Evolutionary conservation across 768 basidiomycete species (phyloP).

Genomic region (Sarcomyxa edulis): DNA sequence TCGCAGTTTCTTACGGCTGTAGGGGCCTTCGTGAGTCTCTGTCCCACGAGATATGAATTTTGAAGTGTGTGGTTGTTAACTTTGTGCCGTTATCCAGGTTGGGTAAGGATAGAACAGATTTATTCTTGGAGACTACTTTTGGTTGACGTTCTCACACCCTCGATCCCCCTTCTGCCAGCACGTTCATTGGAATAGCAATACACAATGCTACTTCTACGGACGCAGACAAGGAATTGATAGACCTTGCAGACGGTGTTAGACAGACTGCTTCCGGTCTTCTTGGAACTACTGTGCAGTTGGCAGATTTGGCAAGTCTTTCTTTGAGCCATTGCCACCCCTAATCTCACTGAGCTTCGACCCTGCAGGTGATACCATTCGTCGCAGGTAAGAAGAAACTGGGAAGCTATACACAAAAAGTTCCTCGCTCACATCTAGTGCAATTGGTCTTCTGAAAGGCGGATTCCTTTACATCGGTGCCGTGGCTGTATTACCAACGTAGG

Average conservation of each 20-base stretch:
- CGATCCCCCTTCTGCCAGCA: constrained; percentile 38
- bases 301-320: constrained; percentile 65
- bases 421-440: too few species aligned
- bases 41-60: constrained; percentile 11
- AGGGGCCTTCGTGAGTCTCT: constrained; percentile 77
- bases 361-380: constrained; percentile 82
- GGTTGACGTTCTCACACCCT: constrained; percentile 15
- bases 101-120: constrained; percentile 23
- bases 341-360: constrained; percentile 10
- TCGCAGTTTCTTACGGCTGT: constrained; percentile 90
- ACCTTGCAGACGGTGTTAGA: constrained; percentile 74
- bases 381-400: too few species aligned
- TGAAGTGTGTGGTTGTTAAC: constrained; percentile 1
- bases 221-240: constrained; percentile 31
- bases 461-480: constrained; percentile 94
- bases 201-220: constrained; percentile 65
- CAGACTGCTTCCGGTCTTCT: constrained; percentile 73
- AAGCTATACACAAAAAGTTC: too few species aligned
- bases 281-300: constrained; percentile 74
- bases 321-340: constrained; percentile 8
- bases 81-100: constrained; percentile 22
- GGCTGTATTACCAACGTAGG: constrained; percentile 86
- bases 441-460: too few species aligned
- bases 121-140: constrained; percentile 8
- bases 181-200: constrained; percentile 84